A percentile compares a stretch with the other conserved stretches of the same genome.
phyloP scores from a whole-genome alignment of 768 basidiomycete species.

The Dentipellis sp. region DNA sequence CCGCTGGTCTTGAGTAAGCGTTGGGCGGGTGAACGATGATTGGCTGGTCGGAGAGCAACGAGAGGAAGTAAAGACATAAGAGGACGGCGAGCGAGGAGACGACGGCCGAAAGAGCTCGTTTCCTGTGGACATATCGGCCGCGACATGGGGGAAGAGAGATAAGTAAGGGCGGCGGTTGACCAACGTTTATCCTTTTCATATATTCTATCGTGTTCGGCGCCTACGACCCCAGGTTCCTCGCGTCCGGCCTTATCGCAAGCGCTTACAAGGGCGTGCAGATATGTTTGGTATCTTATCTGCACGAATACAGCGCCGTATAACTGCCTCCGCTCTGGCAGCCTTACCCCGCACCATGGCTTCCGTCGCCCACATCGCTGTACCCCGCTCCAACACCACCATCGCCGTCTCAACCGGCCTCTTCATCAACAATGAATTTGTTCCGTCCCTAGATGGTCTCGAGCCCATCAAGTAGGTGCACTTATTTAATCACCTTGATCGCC shows the following conservation, averaged over 20 bases:
- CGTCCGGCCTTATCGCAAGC: too few relatives aligned
- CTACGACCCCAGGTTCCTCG: too few relatives aligned
- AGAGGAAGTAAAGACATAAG: background rate
- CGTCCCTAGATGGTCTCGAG: conserved; percentile 62
- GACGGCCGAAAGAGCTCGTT: background rate
- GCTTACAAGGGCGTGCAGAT: too few relatives aligned
- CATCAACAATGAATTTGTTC: conserved; percentile 85
- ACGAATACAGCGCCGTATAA: too few relatives aligned
- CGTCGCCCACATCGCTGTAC: conserved; percentile 17
- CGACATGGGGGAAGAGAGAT: background rate
- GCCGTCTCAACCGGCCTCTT: conserved; percentile 76
- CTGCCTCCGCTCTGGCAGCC: too few relatives aligned
- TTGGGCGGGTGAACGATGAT: background rate
- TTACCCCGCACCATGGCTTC: conserved; percentile 8
- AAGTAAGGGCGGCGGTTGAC: background rate
- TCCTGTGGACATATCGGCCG: background rate
- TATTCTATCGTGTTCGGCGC: too few relatives aligned
- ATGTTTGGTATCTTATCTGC: too few relatives aligned
- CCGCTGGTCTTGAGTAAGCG: background rate
- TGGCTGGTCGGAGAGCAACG: background rate
- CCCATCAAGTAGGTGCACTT: conserved; percentile 43
- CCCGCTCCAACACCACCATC: conserved; percentile 28
- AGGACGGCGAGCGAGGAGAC: background rate
- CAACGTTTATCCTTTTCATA: too few relatives aligned
- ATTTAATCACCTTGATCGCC: background rate